Conservation (phyloP, 177 flowering plant species). For the Tripterygium wilfordii region DNA sequence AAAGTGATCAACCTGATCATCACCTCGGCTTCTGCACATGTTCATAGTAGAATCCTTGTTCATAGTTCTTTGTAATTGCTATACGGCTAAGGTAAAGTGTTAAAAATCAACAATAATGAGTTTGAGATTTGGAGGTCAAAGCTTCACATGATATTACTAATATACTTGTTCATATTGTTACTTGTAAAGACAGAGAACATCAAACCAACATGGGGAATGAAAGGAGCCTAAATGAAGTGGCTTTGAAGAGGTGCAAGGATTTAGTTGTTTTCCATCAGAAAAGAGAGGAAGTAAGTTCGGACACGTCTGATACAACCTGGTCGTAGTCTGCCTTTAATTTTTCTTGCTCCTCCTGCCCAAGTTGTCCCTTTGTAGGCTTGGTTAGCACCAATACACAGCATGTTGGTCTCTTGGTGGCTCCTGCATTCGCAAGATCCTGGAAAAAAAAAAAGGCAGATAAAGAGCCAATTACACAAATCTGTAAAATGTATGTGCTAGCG, state of each 20-base stretch:
- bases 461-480: no score
- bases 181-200: no score
- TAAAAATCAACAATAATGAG: no score
- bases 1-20: conserved; percentile 15
- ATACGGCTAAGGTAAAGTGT: no score
- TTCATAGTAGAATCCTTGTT: no score
- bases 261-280: conserved; percentile 24
- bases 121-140: no score
- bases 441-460: background rate
- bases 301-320: conserved; percentile 60
- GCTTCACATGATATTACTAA: no score
- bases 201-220: no score
- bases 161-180: no score
- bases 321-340: conserved; percentile 60
- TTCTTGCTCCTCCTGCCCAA: conserved; percentile 56
- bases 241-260: background rate
- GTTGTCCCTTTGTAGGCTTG: conserved; percentile 79
- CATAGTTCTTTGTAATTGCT: no score
- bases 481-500: no score
- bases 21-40: background rate
- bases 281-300: conserved; percentile 50
- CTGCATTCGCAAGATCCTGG: conserved; percentile 93
- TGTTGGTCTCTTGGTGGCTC: conserved; percentile 89
- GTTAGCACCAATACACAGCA: conserved; percentile 84
- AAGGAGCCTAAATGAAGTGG: background rate